Conservation (phyloP, 2,329 filamentous ascomycete species). For the Botrytis medusae region DNA sequence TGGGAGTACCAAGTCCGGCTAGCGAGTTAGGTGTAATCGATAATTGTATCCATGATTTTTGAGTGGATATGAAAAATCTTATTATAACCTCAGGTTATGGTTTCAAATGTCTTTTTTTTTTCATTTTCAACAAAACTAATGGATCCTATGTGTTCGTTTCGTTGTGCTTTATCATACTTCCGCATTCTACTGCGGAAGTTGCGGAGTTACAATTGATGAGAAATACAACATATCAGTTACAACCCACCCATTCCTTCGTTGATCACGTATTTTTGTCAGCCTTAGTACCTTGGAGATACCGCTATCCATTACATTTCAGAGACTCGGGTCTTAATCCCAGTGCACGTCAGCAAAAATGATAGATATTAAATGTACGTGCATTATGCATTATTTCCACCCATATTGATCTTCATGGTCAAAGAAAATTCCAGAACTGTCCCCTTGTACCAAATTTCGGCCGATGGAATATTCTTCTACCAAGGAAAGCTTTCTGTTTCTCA, state of each 20-base stretch:
- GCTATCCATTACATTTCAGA: background rate
- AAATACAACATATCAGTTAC: background rate
- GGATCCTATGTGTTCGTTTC: background rate
- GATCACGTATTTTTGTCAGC: background rate
- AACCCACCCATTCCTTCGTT: background rate
- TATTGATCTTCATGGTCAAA: background rate
- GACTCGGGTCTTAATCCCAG: background rate
- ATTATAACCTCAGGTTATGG: slow-evolving; percentile 1
- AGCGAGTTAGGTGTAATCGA: background rate
- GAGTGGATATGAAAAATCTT: slow-evolving; percentile 11
- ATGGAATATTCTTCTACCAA: background rate
- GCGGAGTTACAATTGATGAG: slow-evolving; percentile 1
- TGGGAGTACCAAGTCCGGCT: background rate
- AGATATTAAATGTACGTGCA: background rate
- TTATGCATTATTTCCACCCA: background rate
- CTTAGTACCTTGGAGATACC: background rate
- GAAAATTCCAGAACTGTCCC: background rate
- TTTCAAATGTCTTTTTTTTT: background rate
- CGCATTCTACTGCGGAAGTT: background rate
- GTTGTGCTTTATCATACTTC: slow-evolving; percentile 13
- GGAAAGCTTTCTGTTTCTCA: background rate
- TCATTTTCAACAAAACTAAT: background rate
- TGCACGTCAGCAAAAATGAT: background rate
- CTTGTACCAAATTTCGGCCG: background rate
- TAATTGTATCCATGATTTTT: background rate